Base-by-base conservation (phyloP, 768 basidiomycete species). In the Trametes cubensis region DNA sequence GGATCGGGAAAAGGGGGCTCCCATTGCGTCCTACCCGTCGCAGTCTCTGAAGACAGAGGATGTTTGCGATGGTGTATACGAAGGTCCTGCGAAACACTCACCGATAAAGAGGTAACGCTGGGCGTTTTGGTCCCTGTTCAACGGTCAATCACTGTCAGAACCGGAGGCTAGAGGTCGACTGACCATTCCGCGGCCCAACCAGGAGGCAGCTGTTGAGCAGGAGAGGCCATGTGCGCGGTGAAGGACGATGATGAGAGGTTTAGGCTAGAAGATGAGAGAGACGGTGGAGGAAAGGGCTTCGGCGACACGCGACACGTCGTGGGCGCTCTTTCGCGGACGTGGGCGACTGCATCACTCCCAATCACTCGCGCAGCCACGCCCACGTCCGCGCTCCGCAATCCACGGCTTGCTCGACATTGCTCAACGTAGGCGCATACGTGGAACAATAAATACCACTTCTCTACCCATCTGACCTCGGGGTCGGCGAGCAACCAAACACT, bases 111-210 rank as follows among this genome's bases (percentile, higher is more conserved):
- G 81, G 78, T 90, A 92, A 69, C 88, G 85, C 74, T 93, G 89
- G 75, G 90, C 81, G 62, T 81, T 81, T 55, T 80, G 78, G 74
- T 95, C 92, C 94, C 94, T 95, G 72, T 45, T 62, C 42, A 25
- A 66, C 61, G 41, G 60, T 49, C 60, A 67, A 58, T 65, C 47
- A 55, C 30, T 17, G 55, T 47, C 49, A 21, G 49, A 60, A 44
- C 1, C 47, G 40, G 42, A 23, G 26, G 23, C 38, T 23, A 39
- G n/a, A 42, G 14, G 49, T 1, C 18, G 54, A 75, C 80, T 67
- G 72, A 93, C 95, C 95, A 97, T 82, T 95, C 89, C 72, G 93
- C 91, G 65, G 83, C 81, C 95, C 95, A 97, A 44, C 95, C 95
- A 65, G 89, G 89, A 62, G 95, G 95, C 40, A 97, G 77, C 74